Base-by-base conservation (phyloP, 148 eudicot genomes). In the Rhododendron henanense region DNA sequence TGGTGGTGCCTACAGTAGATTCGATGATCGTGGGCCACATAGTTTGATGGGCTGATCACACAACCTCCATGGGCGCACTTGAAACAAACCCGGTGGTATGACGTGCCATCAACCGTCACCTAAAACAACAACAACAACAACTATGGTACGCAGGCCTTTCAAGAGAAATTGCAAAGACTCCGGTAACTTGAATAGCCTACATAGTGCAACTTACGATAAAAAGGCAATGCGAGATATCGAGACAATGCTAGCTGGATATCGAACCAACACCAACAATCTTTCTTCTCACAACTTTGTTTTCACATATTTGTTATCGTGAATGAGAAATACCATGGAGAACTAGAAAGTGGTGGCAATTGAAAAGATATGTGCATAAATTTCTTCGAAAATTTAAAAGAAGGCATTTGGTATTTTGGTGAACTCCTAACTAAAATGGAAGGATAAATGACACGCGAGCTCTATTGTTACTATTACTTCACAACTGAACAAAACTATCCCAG, bases 1-100 rank as follows among this genome's bases (percentile, higher is more conserved):
- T 95, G 98, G 88, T 96, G 99, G 84, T 95, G 99, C 87, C 91
- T 89, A 84, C 99, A 96, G 88, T 95, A 96, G 63, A 95, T 90
- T 15, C 85, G 93, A 10, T 94, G 96, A 71, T 96, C 96, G 28
- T 94, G 98, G 0, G 98, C 96, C 78, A 94, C 93, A 51, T 91
- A 96, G 85, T 95, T 94, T 13, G 98, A 96, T 50, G 98, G 95
- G 88, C 96, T 94, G 48, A 96, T 92, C 85, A 92, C 89, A 44
- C 99, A 96, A 2, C 99, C 96, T 31, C 98, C 98, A 41, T 91
- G 95, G 57, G 90, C 86, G 90, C 99, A 96, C 87, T 90, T 92
- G 91, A 96, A 96, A 86, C 99, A 96, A 31, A 90, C 79, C 89
- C 89, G 95, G 83, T 96, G 99, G 87, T 96, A 96, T 71, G 93